phyloP scores from a whole-genome alignment of 2,329 filamentous ascomycete genomes.

The Aspergillus sp. region DNA sequence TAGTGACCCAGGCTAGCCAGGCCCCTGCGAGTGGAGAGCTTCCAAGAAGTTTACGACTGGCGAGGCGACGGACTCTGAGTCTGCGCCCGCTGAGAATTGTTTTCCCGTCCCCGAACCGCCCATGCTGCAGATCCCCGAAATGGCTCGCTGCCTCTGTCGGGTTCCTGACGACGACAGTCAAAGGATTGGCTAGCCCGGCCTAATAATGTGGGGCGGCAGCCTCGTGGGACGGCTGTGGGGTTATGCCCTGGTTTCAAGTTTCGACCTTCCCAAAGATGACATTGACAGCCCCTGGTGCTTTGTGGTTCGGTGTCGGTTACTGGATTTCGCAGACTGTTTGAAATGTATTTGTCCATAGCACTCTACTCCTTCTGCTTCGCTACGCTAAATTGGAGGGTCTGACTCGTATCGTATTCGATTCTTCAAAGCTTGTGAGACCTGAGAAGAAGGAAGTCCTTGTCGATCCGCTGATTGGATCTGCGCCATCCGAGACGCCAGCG shows the following conservation, averaged over 20 bases:
- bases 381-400: neutral
- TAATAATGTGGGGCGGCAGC: slow-evolving; percentile 18
- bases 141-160: neutral
- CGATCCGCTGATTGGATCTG: slow-evolving; percentile 2
- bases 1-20: slow-evolving; percentile 21
- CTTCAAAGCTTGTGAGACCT: neutral
- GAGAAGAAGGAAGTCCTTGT: neutral
- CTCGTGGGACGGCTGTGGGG: slow-evolving; percentile 25
- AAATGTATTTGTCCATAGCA: neutral
- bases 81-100: slow-evolving; percentile 9
- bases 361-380: neutral
- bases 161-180: neutral
- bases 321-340: neutral
- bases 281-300: slow-evolving; percentile 9
- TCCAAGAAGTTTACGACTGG: neutral
- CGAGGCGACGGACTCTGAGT: neutral
- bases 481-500: slow-evolving; percentile 1
- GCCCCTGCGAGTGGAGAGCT: slow-evolving; percentile 10
- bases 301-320: neutral
- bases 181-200: neutral
- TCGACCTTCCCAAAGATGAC: slow-evolving; percentile 3
- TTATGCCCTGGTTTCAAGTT: slow-evolving; percentile 18
- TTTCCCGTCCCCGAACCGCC: slow-evolving; percentile 15
- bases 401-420: neutral
- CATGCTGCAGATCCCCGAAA: slow-evolving; percentile 9